Evolutionary conservation across 2,329 filamentous ascomycete genomes (phyloP), one percentile per base, ranked within the genome.

Genomic region (Curvularia eragrostidis): DNA sequence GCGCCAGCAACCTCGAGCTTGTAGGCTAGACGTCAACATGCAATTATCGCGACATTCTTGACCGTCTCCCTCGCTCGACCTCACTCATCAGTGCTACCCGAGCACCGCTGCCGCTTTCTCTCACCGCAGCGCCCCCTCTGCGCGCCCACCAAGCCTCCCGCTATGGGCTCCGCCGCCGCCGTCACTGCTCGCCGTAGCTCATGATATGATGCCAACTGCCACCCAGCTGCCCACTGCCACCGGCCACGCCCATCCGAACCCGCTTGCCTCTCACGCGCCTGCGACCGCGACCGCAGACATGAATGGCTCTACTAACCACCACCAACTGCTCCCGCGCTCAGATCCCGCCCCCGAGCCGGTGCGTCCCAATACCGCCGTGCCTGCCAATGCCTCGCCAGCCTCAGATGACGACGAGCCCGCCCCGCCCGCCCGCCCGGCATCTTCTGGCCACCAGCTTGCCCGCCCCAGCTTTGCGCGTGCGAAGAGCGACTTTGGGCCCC

Each of bases 401-500:
- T 54, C 60, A 19, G 62, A 66, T 43, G 54, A 61, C 43, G 72
- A 72, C 50, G 67, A 69, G 32, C 60, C 64, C 30, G 46, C 62
- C 9, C 53, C 61, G 56, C 82, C 59, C 74, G 83, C 62, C 79
- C 85, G 54, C 83, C 80, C 72, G 84, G 82, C 70, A 18, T 62
- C 63, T 81, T 87, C 63, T 82, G 81, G 76, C 81, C 81, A 38
- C 79, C 82, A 41, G 52, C 68, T 60, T 48, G 67, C 54, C 19
- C 71, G 72, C 1, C 78, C 80, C 9, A 71, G 74, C 41, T 64
- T 85, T 48, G 72, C 80, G 59, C 80, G 86, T 59, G 82, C 86
- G 42, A 87, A 81, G 69, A 89, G 85, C 70, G 86, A 88, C 68
- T 84, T 83, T 77, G 85, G 85, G 9, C 84, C 85, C 9, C 74